phyloP scores from a whole-genome alignment of 108 stramenopile species.

The Aurantiochytrium sp. region DNA sequence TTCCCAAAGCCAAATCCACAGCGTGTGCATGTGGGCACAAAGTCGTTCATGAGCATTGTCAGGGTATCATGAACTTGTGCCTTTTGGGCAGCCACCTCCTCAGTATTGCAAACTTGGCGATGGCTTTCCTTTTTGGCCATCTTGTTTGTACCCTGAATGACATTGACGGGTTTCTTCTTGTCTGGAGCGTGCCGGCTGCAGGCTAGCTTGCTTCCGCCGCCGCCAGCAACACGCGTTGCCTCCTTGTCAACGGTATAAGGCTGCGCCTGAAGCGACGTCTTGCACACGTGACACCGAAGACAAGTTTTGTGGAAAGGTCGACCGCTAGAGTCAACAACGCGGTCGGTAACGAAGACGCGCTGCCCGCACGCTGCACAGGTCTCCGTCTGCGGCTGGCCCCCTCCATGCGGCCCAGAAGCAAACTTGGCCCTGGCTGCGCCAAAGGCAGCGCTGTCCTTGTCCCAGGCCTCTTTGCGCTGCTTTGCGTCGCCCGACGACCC shows the following conservation, averaged over 20 bases:
- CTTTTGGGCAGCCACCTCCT: background rate
- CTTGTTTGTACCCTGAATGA: background rate
- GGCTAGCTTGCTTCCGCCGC: background rate
- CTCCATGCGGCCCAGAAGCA: too few relatives aligned
- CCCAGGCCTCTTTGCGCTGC: too few relatives aligned
- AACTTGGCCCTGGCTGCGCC: too few relatives aligned
- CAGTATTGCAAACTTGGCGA: background rate
- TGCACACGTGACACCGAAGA: background rate
- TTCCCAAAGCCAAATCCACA: background rate
- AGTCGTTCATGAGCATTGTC: background rate
- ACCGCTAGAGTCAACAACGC: background rate
- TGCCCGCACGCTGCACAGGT: background rate
- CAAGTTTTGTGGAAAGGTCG: background rate
- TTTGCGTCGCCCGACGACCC: too few relatives aligned
- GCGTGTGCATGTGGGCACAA: background rate
- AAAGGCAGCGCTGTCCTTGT: too few relatives aligned
- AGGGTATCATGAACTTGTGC: background rate
- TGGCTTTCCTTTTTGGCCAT: background rate
- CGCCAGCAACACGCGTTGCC: too few relatives aligned
- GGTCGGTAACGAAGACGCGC: background rate
- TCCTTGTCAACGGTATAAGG: background rate
- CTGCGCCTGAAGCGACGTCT: background rate
- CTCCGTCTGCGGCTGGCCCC: too few relatives aligned
- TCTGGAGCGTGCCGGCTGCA: background rate
- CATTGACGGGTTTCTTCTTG: background rate